A percentile compares a stretch with the other conserved stretches of the same genome.
Evolutionary conservation across 1,284 basidiomycete species (phyloP).

Genomic region (Polyporus tsugae): DNA sequence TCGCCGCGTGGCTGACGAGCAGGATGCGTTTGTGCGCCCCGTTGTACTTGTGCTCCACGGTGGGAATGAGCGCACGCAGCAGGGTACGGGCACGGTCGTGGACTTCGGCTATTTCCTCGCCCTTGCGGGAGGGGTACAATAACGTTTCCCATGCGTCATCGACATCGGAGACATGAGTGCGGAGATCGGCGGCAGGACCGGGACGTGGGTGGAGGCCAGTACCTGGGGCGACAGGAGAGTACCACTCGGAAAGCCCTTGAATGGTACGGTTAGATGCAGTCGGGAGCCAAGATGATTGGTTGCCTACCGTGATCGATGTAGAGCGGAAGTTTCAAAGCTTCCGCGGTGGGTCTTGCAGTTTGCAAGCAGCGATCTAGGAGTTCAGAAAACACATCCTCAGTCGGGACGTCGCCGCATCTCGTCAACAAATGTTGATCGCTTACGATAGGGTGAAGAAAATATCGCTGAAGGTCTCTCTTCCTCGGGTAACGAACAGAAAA

Average conservation of each 20-base stretch:
- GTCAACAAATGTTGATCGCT: constrained; percentile 33
- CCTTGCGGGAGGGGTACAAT: constrained; percentile 75
- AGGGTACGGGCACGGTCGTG: constrained; percentile 69
- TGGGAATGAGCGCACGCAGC: constrained; percentile 59
- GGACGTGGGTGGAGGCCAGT: constrained; percentile 82
- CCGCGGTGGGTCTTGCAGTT: constrained; percentile 72
- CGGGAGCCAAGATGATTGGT: too few relatives aligned
- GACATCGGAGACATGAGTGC: constrained; percentile 63
- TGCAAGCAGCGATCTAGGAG: constrained; percentile 83
- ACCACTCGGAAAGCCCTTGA: constrained; percentile 85
- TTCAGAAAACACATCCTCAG: not conserved
- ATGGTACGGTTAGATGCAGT: not conserved
- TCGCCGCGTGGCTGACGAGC: constrained; percentile 83
- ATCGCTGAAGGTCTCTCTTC: constrained; percentile 79
- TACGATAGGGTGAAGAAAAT: constrained; percentile 83
- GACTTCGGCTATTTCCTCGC: constrained; percentile 71
- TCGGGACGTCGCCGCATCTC: not conserved
- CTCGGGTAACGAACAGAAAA: constrained; percentile 70
- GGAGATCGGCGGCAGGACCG: constrained; percentile 57
- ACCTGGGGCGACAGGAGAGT: constrained; percentile 71
- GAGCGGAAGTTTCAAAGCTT: constrained; percentile 70
- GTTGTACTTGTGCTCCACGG: constrained; percentile 54
- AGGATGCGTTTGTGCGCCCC: constrained; percentile 60
- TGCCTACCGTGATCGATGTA: constrained; percentile 77
- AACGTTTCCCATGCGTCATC: constrained; percentile 69